Evolutionary conservation across 75 land plant genomes (phyloP).

Genomic region (Adiantum capillusveneris): DNA sequence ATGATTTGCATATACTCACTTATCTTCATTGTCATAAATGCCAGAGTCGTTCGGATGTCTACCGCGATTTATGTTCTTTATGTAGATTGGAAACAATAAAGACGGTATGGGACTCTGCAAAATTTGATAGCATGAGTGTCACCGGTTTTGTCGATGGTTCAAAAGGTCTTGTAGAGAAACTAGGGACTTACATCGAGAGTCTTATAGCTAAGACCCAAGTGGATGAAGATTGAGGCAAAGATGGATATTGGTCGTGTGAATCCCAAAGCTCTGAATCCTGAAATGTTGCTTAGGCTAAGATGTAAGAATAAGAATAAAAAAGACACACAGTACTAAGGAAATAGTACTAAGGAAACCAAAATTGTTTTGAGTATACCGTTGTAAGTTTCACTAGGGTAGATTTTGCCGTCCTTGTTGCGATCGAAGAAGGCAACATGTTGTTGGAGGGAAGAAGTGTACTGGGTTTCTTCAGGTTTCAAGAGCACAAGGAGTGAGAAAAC

Average conservation of each 20-base stretch:
- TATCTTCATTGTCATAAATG: conserved; percentile 52
- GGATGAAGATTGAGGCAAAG: conserved; percentile 35
- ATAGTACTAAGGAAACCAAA: not conserved
- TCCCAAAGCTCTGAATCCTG: conserved; percentile 61
- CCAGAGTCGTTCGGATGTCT: conserved; percentile 69
- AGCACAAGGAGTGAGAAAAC: no score
- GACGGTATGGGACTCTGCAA: conserved; percentile 42
- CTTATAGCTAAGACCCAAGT: conserved; percentile 39
- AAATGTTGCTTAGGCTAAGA: no score
- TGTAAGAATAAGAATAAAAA: no score
- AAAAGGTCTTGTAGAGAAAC: not conserved
- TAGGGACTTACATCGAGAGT: conserved; percentile 60
- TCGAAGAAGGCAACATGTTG: conserved; percentile 57
- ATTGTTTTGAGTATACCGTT: conserved; percentile 13
- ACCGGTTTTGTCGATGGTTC: not conserved
- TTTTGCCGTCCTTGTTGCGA: conserved; percentile 38
- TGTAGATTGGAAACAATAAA: conserved; percentile 40
- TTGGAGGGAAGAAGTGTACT: conserved; percentile 31
- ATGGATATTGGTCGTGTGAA: conserved; percentile 38
- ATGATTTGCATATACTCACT: no score
- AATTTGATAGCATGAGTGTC: not conserved
- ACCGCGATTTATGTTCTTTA: conserved; percentile 45
- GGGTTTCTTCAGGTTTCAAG: no score
- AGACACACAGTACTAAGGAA: not conserved
- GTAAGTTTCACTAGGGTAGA: conserved; percentile 48